Conservation (phyloP, 1,139 yeast genomes). For the Candida frijolesensis region DNA sequence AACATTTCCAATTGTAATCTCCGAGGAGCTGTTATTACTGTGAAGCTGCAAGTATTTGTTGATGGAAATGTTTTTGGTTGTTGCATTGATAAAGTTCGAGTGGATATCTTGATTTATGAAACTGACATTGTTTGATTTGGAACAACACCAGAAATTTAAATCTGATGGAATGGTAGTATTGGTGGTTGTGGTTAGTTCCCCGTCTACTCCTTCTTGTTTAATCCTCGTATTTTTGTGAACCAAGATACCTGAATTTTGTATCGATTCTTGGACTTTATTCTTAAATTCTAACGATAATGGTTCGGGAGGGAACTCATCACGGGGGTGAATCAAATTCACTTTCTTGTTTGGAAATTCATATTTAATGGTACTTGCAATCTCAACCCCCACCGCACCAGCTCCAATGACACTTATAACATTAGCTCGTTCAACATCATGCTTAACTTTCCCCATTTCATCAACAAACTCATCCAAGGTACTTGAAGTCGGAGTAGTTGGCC, state of each 20-base stretch:
- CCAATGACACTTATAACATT: conserved; percentile 41
- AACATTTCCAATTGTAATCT: conserved; percentile 22
- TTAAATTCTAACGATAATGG: conserved; percentile 38
- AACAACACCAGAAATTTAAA: conserved; percentile 48
- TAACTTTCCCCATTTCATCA: conserved; percentile 37
- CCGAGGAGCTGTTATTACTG: conserved; percentile 14
- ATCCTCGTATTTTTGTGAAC: conserved; percentile 25
- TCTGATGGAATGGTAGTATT: conserved; percentile 33
- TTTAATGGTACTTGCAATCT: conserved; percentile 50
- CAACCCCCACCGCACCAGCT: conserved; percentile 56
- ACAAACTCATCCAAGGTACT: conserved; percentile 28
- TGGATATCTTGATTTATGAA: conserved; percentile 23
- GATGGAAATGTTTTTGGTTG: conserved; percentile 30
- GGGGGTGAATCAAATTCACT: conserved; percentile 45
- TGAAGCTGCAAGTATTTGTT: conserved; percentile 41
- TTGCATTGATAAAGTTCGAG: conserved; percentile 24
- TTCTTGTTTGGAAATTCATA: conserved; percentile 34
- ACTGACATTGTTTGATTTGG: conserved; percentile 41
- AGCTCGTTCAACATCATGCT: conserved; percentile 22
- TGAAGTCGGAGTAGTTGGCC: conserved; percentile 55
- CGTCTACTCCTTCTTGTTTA: conserved; percentile 22
- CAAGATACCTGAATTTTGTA: conserved; percentile 25
- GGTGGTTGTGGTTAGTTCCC: conserved; percentile 32
- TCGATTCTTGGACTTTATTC: conserved; percentile 26
- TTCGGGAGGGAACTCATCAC: conserved; percentile 42